Conservation (phyloP, 805 yeast species). For the Nakazawaea sp. region DNA sequence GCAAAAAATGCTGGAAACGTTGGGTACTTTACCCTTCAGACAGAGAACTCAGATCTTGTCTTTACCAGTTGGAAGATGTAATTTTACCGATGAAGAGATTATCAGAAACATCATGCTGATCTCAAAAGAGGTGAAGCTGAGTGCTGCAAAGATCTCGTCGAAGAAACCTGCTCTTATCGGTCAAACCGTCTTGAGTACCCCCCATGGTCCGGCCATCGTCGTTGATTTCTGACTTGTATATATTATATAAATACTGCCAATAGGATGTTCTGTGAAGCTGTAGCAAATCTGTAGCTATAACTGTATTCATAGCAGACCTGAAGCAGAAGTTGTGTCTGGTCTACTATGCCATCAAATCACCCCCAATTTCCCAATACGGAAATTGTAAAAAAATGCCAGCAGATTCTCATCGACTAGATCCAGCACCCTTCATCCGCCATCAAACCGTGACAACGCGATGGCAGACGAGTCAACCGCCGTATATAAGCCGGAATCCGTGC, state of each 20-base stretch:
- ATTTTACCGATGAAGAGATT: slow-evolving; percentile 71
- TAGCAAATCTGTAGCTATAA: background rate
- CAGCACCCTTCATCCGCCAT: too few relatives aligned
- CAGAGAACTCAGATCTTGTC: slow-evolving; percentile 57
- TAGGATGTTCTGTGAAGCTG: too few relatives aligned
- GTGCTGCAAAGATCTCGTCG: slow-evolving; percentile 47
- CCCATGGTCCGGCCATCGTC: slow-evolving; percentile 76
- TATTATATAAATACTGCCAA: too few relatives aligned
- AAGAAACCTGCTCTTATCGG: slow-evolving; percentile 69
- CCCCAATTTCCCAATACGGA: background rate
- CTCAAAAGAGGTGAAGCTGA: slow-evolving; percentile 50
- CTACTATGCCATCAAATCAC: background rate
- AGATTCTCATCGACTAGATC: too few relatives aligned
- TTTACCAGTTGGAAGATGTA: slow-evolving; percentile 70
- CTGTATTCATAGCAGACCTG: too few relatives aligned
- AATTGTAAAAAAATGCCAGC: too few relatives aligned
- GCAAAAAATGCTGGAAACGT: slow-evolving; percentile 41
- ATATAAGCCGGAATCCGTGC: background rate
- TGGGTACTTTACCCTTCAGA: slow-evolving; percentile 73
- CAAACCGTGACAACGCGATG: too few relatives aligned
- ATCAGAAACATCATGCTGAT: slow-evolving; percentile 65
- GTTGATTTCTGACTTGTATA: slow-evolving; percentile 35
- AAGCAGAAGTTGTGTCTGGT: too few relatives aligned
- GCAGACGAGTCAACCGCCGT: too few relatives aligned
- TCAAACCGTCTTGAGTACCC: slow-evolving; percentile 57